phyloP scores from a whole-genome alignment of 1,284 basidiomycete genomes.

The Hemileia vastatrix region DNA sequence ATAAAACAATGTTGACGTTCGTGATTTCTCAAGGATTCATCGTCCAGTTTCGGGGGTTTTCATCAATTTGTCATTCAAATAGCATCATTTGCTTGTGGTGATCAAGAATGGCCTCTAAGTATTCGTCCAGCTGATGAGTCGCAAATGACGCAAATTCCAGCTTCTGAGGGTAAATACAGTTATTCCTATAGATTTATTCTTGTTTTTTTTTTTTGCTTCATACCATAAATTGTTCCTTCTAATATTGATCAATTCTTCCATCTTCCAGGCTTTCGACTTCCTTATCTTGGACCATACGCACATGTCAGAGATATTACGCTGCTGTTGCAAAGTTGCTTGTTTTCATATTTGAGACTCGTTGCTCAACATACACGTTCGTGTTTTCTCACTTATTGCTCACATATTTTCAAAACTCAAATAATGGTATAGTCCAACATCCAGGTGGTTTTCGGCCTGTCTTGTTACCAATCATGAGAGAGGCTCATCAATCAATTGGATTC shows the following conservation, averaged over 20 bases:
- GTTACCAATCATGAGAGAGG: constrained; percentile 12
- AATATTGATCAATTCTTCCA: neutral
- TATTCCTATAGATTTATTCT: neutral
- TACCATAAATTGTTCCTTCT: neutral
- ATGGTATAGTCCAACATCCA: constrained; percentile 4
- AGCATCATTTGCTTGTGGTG: constrained; percentile 64
- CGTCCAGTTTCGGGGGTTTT: constrained; percentile 45
- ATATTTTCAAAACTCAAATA: neutral
- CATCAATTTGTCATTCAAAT: constrained; percentile 70
- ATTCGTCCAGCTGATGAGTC: constrained; percentile 11
- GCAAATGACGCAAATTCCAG: constrained; percentile 14
- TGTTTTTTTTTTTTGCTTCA: neutral
- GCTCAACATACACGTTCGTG: constrained; percentile 17
- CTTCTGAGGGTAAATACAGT: constrained; percentile 9
- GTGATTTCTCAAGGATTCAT: constrained; percentile 13
- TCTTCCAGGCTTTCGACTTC: neutral
- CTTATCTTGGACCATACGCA: neutral
- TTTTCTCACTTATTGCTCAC: neutral
- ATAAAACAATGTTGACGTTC: neutral
- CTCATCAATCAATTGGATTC: constrained; percentile 12
- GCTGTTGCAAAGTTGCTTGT: constrained; percentile 5
- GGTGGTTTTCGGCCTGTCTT: constrained; percentile 17
- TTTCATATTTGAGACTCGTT: constrained; percentile 19
- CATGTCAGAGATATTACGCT: constrained; percentile 18
- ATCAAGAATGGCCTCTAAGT: constrained; percentile 50